Evolutionary conservation across 345 rosid genomes (phyloP), one percentile per base, ranked within the genome.

Genomic region (Murraya paniculata): DNA sequence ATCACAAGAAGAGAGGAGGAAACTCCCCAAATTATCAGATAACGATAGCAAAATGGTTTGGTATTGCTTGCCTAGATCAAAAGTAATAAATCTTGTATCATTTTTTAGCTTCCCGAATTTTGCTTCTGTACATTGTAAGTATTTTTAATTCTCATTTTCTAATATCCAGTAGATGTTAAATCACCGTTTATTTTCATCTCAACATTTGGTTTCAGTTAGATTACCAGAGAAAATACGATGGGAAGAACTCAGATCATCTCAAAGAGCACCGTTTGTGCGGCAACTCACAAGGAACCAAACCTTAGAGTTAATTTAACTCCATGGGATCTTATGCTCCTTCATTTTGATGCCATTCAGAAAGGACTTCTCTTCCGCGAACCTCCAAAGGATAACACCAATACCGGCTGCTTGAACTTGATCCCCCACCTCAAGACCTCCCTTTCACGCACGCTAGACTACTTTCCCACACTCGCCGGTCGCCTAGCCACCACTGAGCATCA

Each of bases 381-480:
- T 8, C 4, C 13, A 2, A 4, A n/a, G 1, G 61, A 57, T n/a
- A n/a, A n/a, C 59, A 7, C 25, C 61, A 1, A 57, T 6, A 57
- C 10, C 28, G 8, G 10, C 28, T 8, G 27, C 61, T n/a, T n/a
- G 8, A 57, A 9, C 61, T 57, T 57, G 8, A n/a, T 57, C 25
- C 27, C n/a, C 27, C 61, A 57, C 25, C 27, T 57, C 25, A 57
- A n/a, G 25, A 57, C 61, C 10, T 22, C 25, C 61, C 78, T 84
- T 36, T 74, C 84, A 3, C 81, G n/a, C 1, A 58, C 84, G 10
- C 74, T 84, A 0, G 62, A 75, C 59, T 74, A 53, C 69, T 87
- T 84, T 77, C 65, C 79, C 18, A 85, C 88, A 24, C 71, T 86
- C 4, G 84, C 89, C 4, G 89, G 88, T 71, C 86, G 88, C 74